A percentile compares a stretch with the other conserved stretches of the same genome.
Evolutionary conservation across 768 basidiomycete species (phyloP).

Genomic region (Pulveroboletus frians): DNA sequence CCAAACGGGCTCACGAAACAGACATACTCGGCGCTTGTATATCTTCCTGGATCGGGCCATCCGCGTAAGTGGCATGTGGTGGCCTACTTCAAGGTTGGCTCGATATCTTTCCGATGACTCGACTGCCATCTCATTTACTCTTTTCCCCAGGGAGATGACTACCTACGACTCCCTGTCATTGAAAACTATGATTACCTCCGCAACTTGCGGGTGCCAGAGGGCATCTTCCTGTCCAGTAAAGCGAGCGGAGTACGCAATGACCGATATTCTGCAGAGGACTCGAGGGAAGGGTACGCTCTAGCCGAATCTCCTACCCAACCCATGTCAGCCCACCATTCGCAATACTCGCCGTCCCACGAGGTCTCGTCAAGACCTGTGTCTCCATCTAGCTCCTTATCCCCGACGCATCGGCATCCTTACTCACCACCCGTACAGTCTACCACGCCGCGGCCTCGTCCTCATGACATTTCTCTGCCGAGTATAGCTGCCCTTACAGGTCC

Average conservation of each 20-base stretch:
- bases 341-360: conserved; percentile 11
- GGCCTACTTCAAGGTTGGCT: conserved; percentile 70
- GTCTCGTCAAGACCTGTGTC: conserved; percentile 8
- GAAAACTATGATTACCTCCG: conserved; percentile 73
- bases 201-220: conserved; percentile 59
- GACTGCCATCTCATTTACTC: conserved; percentile 4
- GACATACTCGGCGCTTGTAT: conserved; percentile 74
- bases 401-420: conserved; percentile 8
- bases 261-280: conserved; percentile 15
- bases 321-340: conserved; percentile 8
- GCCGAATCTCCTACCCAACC: conserved; percentile 9
- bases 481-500: conserved; percentile 16
- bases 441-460: conserved; percentile 3
- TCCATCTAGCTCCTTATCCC: conserved; percentile 11
- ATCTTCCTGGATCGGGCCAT: conserved; percentile 52
- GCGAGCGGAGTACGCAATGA: conserved; percentile 32
- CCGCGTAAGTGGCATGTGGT: conserved; percentile 80
- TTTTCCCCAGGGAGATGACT: conserved; percentile 56
- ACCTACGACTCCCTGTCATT: conserved; percentile 62
- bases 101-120: neutral
- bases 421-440: neutral
- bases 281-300: conserved; percentile 13
- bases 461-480: conserved; percentile 18
- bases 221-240: conserved; percentile 72
- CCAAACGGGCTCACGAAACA: conserved; percentile 82